These are phyloP conservation scores for Phoenix roebelenii DNA, from an alignment of 176 grass and related monocot species.

Conservation along the genomic window DNA sequence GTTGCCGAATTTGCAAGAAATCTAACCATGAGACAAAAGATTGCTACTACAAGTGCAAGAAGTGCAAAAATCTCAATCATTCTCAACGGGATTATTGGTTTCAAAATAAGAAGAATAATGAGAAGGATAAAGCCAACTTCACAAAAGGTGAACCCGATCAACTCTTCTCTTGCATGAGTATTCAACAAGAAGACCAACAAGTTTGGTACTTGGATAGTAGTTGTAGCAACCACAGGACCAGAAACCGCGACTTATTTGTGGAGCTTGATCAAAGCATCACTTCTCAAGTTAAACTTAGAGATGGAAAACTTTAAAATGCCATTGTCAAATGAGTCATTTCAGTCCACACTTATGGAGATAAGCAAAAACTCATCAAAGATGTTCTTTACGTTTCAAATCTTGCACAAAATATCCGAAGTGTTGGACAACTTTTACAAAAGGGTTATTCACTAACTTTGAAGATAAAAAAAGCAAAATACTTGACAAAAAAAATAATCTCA, in stretches of 20 bases:
- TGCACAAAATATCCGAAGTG: too few species aligned
- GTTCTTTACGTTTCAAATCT: too few species aligned
- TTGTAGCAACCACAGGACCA: constrained; percentile 1
- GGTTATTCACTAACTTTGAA: too few species aligned
- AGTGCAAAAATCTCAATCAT: too few species aligned
- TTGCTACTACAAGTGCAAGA: neutral
- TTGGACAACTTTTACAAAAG: too few species aligned
- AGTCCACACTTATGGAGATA: neutral
- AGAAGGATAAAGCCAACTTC: neutral
- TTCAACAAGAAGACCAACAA: neutral
- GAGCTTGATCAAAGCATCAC: neutral
- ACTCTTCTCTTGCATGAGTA: neutral
- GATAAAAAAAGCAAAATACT: too few species aligned
- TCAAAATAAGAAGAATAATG: neutral
- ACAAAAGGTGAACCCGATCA: neutral
- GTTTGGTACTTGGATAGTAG: constrained; percentile 16
- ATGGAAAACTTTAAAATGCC: neutral
- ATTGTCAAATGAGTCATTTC: constrained; percentile 1
- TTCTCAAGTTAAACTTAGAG: neutral
- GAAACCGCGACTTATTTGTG: neutral
- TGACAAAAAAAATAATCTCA: too few species aligned
- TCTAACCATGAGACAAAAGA: neutral
- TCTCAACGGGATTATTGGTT: too few species aligned
- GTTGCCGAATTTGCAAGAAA: neutral
- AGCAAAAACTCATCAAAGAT: neutral